phyloP scores from a whole-genome alignment of 257 asterid species.

The Forsythia viridissima region DNA sequence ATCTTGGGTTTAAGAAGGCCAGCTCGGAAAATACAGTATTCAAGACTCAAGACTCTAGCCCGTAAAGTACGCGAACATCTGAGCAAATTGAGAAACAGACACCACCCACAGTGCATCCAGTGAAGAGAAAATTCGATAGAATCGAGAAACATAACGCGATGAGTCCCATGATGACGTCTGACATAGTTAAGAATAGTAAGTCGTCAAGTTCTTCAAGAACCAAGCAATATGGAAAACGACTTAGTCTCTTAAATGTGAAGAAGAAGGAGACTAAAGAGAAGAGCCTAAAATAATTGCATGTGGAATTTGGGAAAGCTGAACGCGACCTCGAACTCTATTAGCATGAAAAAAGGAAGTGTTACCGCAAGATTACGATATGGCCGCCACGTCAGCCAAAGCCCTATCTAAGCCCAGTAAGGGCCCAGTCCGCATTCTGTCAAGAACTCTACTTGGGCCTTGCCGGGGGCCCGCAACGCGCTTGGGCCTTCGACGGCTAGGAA shows the following conservation, averaged over 20 bases:
- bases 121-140: too few species aligned
- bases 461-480: too few species aligned
- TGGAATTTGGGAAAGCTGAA: constrained; percentile 21
- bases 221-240: constrained; percentile 31
- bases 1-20: constrained; percentile 23
- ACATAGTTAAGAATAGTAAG: constrained; percentile 38
- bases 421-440: too few species aligned
- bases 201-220: constrained; percentile 34
- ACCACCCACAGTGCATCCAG: neutral
- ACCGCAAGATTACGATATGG: too few species aligned
- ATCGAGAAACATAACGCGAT: constrained; percentile 20
- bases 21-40: constrained; percentile 29
- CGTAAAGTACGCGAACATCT: constrained; percentile 37
- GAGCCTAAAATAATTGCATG: constrained; percentile 26
- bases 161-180: constrained; percentile 38
- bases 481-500: too few species aligned
- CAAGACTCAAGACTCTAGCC: constrained; percentile 31
- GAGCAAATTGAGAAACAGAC: constrained; percentile 32
- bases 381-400: too few species aligned
- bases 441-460: too few species aligned
- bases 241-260: constrained; percentile 25
- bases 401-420: too few species aligned
- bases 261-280: constrained; percentile 20
- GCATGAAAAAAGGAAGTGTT: too few species aligned
- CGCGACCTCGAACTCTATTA: constrained; percentile 19